phyloP scores from a whole-genome alignment of 495 filamentous ascomycete genomes.

The Hyaloscypha bicolor region DNA sequence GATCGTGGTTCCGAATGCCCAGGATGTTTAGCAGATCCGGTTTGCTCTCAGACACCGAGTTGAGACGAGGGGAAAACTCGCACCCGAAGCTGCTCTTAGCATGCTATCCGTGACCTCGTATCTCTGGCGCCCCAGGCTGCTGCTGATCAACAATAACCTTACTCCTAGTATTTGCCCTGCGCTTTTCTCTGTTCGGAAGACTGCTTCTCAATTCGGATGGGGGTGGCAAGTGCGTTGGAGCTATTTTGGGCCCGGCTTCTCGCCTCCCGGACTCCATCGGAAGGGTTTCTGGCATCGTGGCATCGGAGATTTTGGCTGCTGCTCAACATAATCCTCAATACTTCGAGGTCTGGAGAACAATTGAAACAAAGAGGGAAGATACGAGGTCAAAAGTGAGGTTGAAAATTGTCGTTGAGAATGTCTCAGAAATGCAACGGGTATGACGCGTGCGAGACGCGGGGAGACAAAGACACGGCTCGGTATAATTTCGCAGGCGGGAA shows the following conservation, averaged over 20 bases:
- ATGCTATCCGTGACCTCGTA: background rate
- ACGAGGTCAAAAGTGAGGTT: background rate
- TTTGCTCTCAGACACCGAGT: background rate
- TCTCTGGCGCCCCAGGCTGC: background rate
- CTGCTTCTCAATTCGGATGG: background rate
- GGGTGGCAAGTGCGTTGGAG: no score
- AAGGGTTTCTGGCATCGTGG: no score
- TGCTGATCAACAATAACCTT: background rate
- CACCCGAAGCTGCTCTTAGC: background rate
- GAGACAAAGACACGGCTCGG: no score
- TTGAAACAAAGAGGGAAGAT: background rate
- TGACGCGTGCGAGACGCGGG: background rate
- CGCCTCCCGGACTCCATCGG: background rate
- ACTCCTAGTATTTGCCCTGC: background rate
- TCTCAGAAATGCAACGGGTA: background rate
- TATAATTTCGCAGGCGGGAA: no score
- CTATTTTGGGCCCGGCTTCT: background rate
- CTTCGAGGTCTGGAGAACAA: no score
- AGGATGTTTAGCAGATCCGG: background rate
- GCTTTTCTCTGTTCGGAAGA: background rate
- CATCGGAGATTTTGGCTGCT: no score
- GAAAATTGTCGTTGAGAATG: background rate
- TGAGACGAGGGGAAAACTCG: background rate
- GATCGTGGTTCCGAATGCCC: background rate
- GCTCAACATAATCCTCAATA: no score